A percentile compares a stretch with the other conserved stretches of the same genome.
Conservation (phyloP, 1,139 yeast species). For the Casaregolazyma lundiana region DNA sequence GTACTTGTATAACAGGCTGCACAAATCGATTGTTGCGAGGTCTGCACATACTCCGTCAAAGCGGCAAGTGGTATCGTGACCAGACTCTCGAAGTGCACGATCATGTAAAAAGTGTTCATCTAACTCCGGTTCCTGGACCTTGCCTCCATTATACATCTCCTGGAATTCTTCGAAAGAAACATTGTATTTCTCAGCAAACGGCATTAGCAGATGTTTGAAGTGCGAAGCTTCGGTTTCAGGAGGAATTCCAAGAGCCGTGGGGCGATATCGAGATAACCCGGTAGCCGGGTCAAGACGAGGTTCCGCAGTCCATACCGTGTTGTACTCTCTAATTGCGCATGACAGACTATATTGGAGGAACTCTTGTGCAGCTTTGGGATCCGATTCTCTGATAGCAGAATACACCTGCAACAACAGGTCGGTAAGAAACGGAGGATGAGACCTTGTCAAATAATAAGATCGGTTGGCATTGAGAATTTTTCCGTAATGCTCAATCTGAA, state of each 20-base stretch:
- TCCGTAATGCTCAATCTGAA: constrained; percentile 86
- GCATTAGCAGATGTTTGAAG: constrained; percentile 66
- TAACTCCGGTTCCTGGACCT: constrained; percentile 65
- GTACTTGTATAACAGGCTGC: constrained; percentile 81
- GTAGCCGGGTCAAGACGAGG: constrained; percentile 76
- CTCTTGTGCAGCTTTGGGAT: constrained; percentile 40
- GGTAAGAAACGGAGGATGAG: constrained; percentile 97
- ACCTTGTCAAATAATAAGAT: constrained; percentile 82
- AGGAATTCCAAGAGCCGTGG: constrained; percentile 86
- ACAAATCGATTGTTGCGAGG: constrained; percentile 86
- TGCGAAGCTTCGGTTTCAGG: constrained; percentile 96
- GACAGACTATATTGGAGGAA: constrained; percentile 59
- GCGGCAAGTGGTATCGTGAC: constrained; percentile 92
- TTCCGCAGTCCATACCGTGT: constrained; percentile 66
- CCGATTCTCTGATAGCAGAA: constrained; percentile 44
- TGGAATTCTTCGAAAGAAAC: constrained; percentile 67
- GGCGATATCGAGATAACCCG: constrained; percentile 86
- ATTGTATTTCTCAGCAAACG: constrained; percentile 62
- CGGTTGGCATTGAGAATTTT: constrained; percentile 93
- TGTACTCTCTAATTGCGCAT: constrained; percentile 86
- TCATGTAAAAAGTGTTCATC: constrained; percentile 91
- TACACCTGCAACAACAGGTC: constrained; percentile 82
- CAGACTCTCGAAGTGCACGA: constrained; percentile 93
- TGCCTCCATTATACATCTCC: constrained; percentile 60
- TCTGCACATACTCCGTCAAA: constrained; percentile 86